Base-by-base conservation (phyloP, 192 early-diverging fungal species). In the Coemansia sp. region DNA sequence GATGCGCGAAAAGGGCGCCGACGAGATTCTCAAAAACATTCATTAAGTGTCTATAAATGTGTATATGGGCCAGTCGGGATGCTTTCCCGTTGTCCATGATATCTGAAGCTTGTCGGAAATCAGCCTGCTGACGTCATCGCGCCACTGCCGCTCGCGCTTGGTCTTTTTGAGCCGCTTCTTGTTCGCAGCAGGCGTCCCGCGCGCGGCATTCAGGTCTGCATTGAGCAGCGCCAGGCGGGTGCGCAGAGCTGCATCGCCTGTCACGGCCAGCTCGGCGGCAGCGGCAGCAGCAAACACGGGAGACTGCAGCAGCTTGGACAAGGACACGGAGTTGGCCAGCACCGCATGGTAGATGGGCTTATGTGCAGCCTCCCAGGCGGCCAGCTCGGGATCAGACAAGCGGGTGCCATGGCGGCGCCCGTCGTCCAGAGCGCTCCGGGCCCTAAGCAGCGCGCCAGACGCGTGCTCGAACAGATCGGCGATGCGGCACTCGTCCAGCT, bases 1-100 rank as follows among this genome's bases (percentile, higher is more conserved):
- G 37, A 68, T 89, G 64, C 66, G 76, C 37, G 66, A 58, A 26
- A 51, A 51, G 20, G 88, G 88, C 14, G 88, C 81, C 1, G 50
- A 59, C 7, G 67, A 52, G 0, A 84, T 89, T 16, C 65, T 89
- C 45, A 56, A 72, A 3, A 66, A 65, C 44, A 87, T 89, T 23
- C 50, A 34, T 6, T 34, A 10, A 7, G 40, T 41, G 32, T 11
- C 16, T 16, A n/a, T 3, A 31, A 67, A 67, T 11, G 56, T 23
- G 23, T 57, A 67, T 1, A 67, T 23, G 11, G 65, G 61, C 69
- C 69, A 71, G 62, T 71, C 62, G 11, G 60, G 51, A 11, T 71
- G 52, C 15, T 38, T 40, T 34, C 49, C 53, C 2, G 32, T 40
- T 0, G 38, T 36, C 14, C 63, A 56, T 8, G 46, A 16, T 7